Base-by-base conservation (phyloP, 768 basidiomycete genomes). In the Crepidotus variabilis region DNA sequence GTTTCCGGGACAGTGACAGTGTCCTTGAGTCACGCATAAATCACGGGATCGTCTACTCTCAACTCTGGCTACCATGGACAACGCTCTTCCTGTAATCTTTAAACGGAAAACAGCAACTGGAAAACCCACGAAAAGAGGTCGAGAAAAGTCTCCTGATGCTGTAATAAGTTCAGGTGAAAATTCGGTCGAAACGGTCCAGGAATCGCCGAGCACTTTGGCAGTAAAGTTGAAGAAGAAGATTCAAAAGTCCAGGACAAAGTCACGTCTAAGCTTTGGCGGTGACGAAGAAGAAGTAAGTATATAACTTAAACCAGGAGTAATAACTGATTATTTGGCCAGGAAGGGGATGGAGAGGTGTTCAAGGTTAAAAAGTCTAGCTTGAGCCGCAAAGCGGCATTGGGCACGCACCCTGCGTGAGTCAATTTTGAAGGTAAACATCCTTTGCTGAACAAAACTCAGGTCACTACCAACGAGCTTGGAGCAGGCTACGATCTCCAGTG, bases 351-450 rank as follows among this genome's bases (percentile, higher is more conserved):
- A 7, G 86, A 90, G 56, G 74, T 79, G 0, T 92, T 94, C 67
- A 78, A 88, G 73, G 74, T 93, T 16, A 93, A 92, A 68, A 94
- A 91, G 71, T 91, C 89, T 1, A 86, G 69, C 52, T 74, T 93
- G 46, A 92, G 90, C 63, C 74, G 76, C 58, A 89, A 87, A 61
- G 65, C 90, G 59, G 65, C 81, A 1, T 69, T 88, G 43, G 81
- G 82, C 13, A 78, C 74, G 48, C 79, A 80, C 67, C 75, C 84
- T 51, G 73, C 81, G 82, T 85, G 55, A 51, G 56, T 16, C 32
- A 28, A 36, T 48, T 43, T 24, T 50, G 36, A 35, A 34, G 57
- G 33, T 11, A 54, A 46, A 34, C 18, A 47, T 62, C 22, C 66
- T 52, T 33, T 54, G 39, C 21, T 24, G 32, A 36, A 34, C 43